A percentile compares a stretch with the other conserved stretches of the same genome.
Conservation (phyloP, 176 grass and related monocot genomes). For the Otatea glauca region DNA sequence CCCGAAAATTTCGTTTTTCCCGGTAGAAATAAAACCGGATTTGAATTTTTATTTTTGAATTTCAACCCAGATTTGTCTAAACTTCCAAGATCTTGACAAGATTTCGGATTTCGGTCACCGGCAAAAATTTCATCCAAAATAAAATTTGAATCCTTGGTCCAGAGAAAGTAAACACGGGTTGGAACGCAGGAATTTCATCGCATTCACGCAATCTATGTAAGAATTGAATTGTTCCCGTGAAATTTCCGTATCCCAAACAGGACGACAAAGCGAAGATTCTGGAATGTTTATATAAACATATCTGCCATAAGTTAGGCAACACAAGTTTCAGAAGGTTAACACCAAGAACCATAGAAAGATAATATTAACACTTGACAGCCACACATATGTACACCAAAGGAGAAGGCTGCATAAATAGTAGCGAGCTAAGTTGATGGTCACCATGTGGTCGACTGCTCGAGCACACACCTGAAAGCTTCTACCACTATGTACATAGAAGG, state of each 20-base stretch:
- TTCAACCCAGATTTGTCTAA: too few relatives aligned
- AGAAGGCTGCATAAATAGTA: slow-evolving; percentile 3
- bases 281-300: background rate
- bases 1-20: too few relatives aligned
- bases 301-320: background rate
- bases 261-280: background rate
- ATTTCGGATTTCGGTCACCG: too few relatives aligned
- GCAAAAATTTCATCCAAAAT: too few relatives aligned
- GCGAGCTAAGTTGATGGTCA: slow-evolving; percentile 20
- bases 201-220: background rate
- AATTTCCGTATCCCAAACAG: background rate
- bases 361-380: slow-evolving; percentile 26
- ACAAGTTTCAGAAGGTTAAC: background rate
- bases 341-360: background rate
- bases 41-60: too few relatives aligned
- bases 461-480: slow-evolving; percentile 40
- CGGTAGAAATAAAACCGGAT: too few relatives aligned
- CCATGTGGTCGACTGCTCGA: slow-evolving; percentile 32
- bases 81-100: too few relatives aligned
- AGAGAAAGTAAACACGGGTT: background rate
- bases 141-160: too few relatives aligned
- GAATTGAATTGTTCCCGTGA: background rate
- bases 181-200: background rate
- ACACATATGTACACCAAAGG: slow-evolving; percentile 47
- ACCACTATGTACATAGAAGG: slow-evolving; percentile 46